Percentiles rank a stretch among this genome's conserved stretches.
Evolutionary conservation across 1,284 basidiomycete genomes (phyloP).

Genomic region (Rhizoctonia solani): DNA sequence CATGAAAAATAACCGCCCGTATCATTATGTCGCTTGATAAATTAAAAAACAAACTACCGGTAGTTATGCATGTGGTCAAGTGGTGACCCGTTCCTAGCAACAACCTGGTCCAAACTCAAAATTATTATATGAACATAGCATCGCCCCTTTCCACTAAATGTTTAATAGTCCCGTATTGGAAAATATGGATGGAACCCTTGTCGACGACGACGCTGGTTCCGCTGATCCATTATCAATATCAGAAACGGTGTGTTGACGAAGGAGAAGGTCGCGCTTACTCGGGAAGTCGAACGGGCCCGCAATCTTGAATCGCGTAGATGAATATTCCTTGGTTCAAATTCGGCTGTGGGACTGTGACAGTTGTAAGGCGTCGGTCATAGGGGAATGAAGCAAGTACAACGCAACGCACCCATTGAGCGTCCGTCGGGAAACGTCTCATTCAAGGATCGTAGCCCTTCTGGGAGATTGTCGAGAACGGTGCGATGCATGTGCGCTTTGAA

Average conservation of each 20-base stretch:
- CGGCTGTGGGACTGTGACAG: slow-evolving; percentile 66
- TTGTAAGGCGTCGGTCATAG: background rate
- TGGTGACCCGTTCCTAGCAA: no score
- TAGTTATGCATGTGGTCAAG: no score
- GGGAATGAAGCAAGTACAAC: slow-evolving; percentile 9
- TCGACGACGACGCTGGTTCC: slow-evolving; percentile 64
- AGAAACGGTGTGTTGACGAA: background rate
- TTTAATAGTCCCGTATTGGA: slow-evolving; percentile 71
- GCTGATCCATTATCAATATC: slow-evolving; percentile 47
- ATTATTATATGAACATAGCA: slow-evolving; percentile 72
- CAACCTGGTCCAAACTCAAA: no score
- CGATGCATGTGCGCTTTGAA: slow-evolving; percentile 9
- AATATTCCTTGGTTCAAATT: slow-evolving; percentile 76
- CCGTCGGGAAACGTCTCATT: slow-evolving; percentile 67
- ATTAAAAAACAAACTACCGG: no score
- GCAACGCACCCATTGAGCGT: slow-evolving; percentile 72
- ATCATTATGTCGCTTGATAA: no score
- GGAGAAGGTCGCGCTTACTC: slow-evolving; percentile 57
- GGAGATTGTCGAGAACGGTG: slow-evolving; percentile 64
- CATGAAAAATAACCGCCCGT: no score
- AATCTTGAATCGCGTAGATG: slow-evolving; percentile 70
- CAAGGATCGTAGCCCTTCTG: slow-evolving; percentile 69
- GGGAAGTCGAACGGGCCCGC: slow-evolving; percentile 69
- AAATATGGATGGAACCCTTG: slow-evolving; percentile 70
- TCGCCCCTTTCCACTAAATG: slow-evolving; percentile 68